Base-by-base conservation (phyloP, 2,329 filamentous ascomycete genomes). In the Pestalotiopsis fici region DNA sequence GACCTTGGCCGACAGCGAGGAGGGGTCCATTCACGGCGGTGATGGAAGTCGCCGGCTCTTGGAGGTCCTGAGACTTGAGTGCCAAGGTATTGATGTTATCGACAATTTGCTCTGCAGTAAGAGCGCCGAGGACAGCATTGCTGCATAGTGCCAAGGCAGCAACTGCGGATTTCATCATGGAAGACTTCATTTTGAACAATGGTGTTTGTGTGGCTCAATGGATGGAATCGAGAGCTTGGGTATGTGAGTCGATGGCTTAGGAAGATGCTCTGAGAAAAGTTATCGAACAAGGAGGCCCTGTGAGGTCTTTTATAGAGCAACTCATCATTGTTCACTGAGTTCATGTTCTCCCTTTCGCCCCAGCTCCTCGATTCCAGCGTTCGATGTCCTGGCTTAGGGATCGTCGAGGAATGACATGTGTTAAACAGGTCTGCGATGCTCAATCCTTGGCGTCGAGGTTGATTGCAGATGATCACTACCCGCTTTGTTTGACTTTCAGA, bases 1-100 rank as follows among this genome's bases (percentile, higher is more conserved):
- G 76, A 2, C 78, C 78, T 31, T 66, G 71, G 18, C 76, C 76
- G 11, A 74, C 60, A 9, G 73, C 2, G 7, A 78, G 65, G 18
- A 78, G 66, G 3, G 73, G 70, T 0, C 69, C 74, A 47, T 73
- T 78, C 64, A 76, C 1, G n/a, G 74, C 4, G 39, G 47, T 72
- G 61, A 79, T 76, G 13, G 39, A 65, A n/a, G 74, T 31, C 1
- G 77, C 76, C 18, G 74, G 73, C 0, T 23, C 63, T 50, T 77
- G 72, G 3, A 79, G 72, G 4, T 59, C 69, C 31, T 73, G 66
- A 1, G 76, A 76, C 65, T 74, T 74, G 0, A 7, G 1, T 0
- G 74, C 77, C 28, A 79, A 11, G 3, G 31, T 9, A 0, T 72
- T 56, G 57, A 79, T 73, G 69, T 74, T 74, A 0, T 15, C 28